Percentiles rank a stretch among this genome's conserved stretches.
Conservation (phyloP, 495 filamentous ascomycete genomes). For the Coniosporium apollinis region DNA sequence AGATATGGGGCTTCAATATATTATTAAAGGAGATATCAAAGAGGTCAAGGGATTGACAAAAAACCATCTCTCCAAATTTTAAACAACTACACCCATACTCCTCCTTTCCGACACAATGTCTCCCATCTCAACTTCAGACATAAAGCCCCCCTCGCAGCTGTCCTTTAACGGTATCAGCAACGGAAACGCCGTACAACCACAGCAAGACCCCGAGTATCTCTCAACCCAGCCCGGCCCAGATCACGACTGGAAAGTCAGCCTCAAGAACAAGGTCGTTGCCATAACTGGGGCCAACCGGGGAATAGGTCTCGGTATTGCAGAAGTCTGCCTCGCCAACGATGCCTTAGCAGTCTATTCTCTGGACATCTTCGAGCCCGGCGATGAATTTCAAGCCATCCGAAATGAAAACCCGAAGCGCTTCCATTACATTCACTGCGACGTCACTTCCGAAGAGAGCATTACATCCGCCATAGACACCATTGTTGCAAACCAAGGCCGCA, state of each 20-base stretch:
- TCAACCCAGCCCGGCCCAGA: conserved; percentile 9
- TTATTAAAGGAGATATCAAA: no score
- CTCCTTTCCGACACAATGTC: no score
- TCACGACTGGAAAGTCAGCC: conserved; percentile 14
- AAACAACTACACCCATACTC: no score
- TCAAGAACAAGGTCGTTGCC: conserved; percentile 14
- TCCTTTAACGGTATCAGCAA: conserved; percentile 3
- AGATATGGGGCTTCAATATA: no score
- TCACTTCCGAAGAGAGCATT: conserved; percentile 25
- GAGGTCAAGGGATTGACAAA: no score
- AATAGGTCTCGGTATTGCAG: conserved; percentile 23
- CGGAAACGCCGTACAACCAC: no score
- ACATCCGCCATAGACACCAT: conserved; percentile 24
- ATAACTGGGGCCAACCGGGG: conserved; percentile 27
- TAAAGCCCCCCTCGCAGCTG: no score
- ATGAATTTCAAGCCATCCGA: conserved; percentile 22
- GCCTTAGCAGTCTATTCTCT: conserved; percentile 26
- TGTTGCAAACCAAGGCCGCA: conserved; percentile 19
- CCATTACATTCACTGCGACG: conserved; percentile 26
- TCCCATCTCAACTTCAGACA: no score
- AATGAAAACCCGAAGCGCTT: conserved; percentile 20
- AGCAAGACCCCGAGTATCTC: no score
- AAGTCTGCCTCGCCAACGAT: conserved; percentile 26
- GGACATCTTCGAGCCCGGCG: conserved; percentile 25
- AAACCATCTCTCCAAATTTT: no score